Evolutionary conservation across 2,329 filamentous ascomycete species (phyloP), one percentile per base, ranked within the genome.

Genomic region (Sporothrix humicola): DNA sequence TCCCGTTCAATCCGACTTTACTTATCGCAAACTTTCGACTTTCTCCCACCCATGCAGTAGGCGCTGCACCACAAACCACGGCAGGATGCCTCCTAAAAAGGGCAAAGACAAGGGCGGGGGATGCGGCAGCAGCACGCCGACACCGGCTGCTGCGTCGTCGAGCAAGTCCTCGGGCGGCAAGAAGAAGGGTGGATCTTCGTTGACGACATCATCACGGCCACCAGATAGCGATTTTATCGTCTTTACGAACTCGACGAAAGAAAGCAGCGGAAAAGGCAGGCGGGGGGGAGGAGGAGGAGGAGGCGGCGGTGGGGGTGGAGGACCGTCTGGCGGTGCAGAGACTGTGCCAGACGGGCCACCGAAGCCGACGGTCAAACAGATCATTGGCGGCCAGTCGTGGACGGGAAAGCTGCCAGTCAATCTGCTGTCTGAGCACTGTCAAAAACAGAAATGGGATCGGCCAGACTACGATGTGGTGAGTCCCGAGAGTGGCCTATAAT

Each of bases 361-460:
- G 0, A 89, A 90, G 77, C 89, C 88, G 15, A 90, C 90, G 1
- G 87, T 88, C 61, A 91, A 92, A 82, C 93, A 97, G 78, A 85
- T 99, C 77, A 97, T 99, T 79, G 96, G 94, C 58, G 96, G 96
- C 68, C 90, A 94, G 74, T 98, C 94, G 77, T 99, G 96, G 96
- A 99, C 96, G 0, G 96, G 96, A 56, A 99, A 99, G 81, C 85
- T 99, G 46, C 96, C 96, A 0, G 93, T 98, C 76, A 98, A 97
- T 80, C 87, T 98, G 78, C 88, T 98, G 76, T 93, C 93, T 50
- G 96, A 98, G 85, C 93, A 97, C 83, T 98, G 95, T 79, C 94
- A 97, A 83, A 97, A 95, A 82, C 93, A 97, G 81, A 94, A 93
- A 80, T 99, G 96, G 96, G 93, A 94, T 77, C 95, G 91, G 80